Base-by-base conservation (phyloP, 768 basidiomycete species). In the Mycena amicta region DNA sequence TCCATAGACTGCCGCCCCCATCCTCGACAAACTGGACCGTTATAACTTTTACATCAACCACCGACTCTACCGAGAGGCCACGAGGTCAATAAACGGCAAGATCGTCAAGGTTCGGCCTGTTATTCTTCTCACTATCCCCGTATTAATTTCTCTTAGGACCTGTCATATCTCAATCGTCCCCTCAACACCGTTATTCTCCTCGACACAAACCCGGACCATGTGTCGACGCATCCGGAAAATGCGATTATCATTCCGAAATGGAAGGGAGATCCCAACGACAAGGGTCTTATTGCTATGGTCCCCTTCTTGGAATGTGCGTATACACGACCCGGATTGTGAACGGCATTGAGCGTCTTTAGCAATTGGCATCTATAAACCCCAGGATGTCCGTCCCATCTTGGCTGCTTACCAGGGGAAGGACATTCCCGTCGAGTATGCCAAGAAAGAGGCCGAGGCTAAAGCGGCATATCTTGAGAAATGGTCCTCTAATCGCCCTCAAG, bases 91-190 rank as follows among this genome's bases (percentile, higher is more conserved):
- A 26, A 85, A 94, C 55, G 92, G 92, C 39, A 83, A 86, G 63
- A 81, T 90, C 27, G 93, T 97, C 67, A 99, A 99, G 80, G 90
- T 90, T 54, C 41, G 71, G 63, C 18, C 6, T 5, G 25, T 27
- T 45, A 37, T 50, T 16, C 46, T 37, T 26, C 37, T n/a, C n/a
- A n/a, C 20, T 33, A 15, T 52, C 5, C 26, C 23, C 1, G 20
- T 26, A n/a, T 26, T 53, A 20, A 30, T 22, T 18, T n/a, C 56
- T 27, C 50, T 8, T 63, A 92, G 87, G 97, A 99, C 69, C 80
- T 98, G 23, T 90, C 93, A 0, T 98, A 94, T 72, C 83, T 99
- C 29, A 98, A 98, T 74, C 90, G 97, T 49, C 93, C 95, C 70
- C 84, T 96, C 5, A 88, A 88, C 51, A 94, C 93, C 77, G 93